phyloP scores from a whole-genome alignment of 2,329 filamentous ascomycete genomes.

The Xylaria sp. region DNA sequence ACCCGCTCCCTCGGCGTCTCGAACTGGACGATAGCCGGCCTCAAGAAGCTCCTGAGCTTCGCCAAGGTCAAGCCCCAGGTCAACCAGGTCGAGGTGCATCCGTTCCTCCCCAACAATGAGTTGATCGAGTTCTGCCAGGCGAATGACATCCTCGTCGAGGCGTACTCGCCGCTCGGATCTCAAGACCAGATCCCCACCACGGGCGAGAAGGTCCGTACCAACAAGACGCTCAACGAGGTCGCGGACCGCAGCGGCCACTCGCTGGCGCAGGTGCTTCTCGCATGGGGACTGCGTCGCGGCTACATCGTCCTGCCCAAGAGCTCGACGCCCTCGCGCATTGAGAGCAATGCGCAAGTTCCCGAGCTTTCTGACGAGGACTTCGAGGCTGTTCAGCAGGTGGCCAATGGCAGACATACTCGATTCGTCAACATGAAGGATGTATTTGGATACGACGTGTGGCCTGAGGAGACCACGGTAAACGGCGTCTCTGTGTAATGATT shows the following conservation, averaged over 20 bases:
- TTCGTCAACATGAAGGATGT: conserved; percentile 88
- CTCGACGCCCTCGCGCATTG: conserved; percentile 71
- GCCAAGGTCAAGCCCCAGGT: conserved; percentile 54
- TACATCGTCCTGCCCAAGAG: conserved; percentile 77
- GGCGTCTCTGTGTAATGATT: conserved; percentile 25
- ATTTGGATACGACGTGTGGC: conserved; percentile 78
- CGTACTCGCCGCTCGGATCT: conserved; percentile 66
- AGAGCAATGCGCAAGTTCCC: conserved; percentile 70
- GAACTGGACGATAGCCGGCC: conserved; percentile 55
- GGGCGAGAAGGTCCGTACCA: conserved; percentile 71
- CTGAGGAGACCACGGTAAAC: conserved; percentile 58
- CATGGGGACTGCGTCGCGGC: conserved; percentile 72
- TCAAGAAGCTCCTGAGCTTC: conserved; percentile 54
- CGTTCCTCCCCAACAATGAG: conserved; percentile 58
- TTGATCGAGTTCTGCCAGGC: conserved; percentile 64
- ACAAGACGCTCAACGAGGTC: conserved; percentile 67
- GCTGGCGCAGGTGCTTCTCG: conserved; percentile 69
- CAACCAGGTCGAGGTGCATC: conserved; percentile 60
- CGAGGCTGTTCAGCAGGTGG: conserved; percentile 70
- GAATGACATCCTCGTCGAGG: conserved; percentile 61
- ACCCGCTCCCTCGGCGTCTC: conserved; percentile 56
- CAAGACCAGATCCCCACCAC: conserved; percentile 76
- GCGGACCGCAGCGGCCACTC: conserved; percentile 66
- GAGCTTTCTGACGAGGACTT: conserved; percentile 67
- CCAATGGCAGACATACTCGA: conserved; percentile 71